Base-by-base conservation (phyloP, 176 grass and related monocot genomes). In the Carex scoparia region DNA sequence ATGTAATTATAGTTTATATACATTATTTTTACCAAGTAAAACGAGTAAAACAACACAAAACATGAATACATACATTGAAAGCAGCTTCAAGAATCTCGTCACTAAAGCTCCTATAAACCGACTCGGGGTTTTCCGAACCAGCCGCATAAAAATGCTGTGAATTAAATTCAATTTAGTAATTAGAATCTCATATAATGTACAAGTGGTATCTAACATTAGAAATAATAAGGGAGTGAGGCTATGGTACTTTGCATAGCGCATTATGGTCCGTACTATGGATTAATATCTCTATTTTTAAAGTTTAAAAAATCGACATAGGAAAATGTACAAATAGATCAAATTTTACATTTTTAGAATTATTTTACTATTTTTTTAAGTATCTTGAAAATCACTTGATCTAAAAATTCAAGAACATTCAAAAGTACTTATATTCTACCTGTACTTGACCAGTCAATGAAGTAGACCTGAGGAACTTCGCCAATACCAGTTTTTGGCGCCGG, bases 401-500 rank as follows among this genome's bases (percentile, higher is more conserved):
- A 40, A 40, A 40, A 40, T 40, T 40, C 38, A 0, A 40, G 38
- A 40, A 0, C 38, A 40, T 40, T 40, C 38, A 40, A 5, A 40
- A 40, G 38, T 40, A 40, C 4, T 4, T 4, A 40, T 46, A 8
- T 46, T 46, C 6, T 46, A 46, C 7, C 44, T 23, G 23, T 40
- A 94, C 88, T 64, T 59, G 71, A 3, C 89, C 92, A 4, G 89
- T 85, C 5, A 78, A 88, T 74, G 86, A 81, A 46, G 89, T 84
- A 10, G 92, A 86, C 32, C 46, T 87, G 61, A 94, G 79, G 31
- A 97, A 88, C 87, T 86, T 94, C n/a, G 87, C 90, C 40, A 97
- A 56, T 18, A 87, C 87, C 59, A 97, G 55, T 86, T 85, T 94
- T 15, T 69, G 13, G 6, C 56, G 62, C 6, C 1, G 5, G 64